These are phyloP conservation scores for Salix purpurea DNA, from an alignment of 345 rosid species.

Conservation along the genomic window DNA sequence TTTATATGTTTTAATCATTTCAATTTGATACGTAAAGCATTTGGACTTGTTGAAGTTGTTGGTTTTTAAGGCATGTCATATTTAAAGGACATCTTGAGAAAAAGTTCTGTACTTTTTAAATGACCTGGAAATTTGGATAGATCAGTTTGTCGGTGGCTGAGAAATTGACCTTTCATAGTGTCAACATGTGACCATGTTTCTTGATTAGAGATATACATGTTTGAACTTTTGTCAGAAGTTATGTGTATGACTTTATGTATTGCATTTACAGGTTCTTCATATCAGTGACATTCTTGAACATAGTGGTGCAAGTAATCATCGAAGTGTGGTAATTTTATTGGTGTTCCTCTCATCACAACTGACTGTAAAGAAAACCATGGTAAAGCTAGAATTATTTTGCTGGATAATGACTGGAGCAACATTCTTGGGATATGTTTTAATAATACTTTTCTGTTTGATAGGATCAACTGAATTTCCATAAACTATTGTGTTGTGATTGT, in stretches of 20 bases:
- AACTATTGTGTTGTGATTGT: slow-evolving; percentile 68
- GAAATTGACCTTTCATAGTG: too few relatives aligned
- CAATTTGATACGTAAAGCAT: too few relatives aligned
- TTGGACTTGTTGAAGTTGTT: not conserved
- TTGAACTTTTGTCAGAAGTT: not conserved
- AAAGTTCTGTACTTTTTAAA: not conserved
- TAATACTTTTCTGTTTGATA: slow-evolving; percentile 24
- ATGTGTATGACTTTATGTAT: not conserved
- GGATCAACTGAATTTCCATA: slow-evolving; percentile 86
- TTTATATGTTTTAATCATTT: not conserved
- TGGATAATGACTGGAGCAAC: not conserved
- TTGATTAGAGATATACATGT: not conserved
- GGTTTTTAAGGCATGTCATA: not conserved
- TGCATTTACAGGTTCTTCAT: slow-evolving; percentile 61
- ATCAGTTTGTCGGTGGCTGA: too few relatives aligned
- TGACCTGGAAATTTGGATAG: not conserved
- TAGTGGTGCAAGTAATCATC: slow-evolving; percentile 58
- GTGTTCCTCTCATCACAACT: slow-evolving; percentile 77
- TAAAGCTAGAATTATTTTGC: slow-evolving; percentile 22
- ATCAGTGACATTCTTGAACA: slow-evolving; percentile 86
- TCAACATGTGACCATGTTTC: not conserved
- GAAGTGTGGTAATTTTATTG: slow-evolving; percentile 65
- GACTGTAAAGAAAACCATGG: slow-evolving; percentile 59
- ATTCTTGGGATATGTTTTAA: slow-evolving; percentile 7
- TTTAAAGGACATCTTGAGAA: not conserved